phyloP scores from a whole-genome alignment of 352 stramenopile genomes.

The Pythium myriotylum region DNA sequence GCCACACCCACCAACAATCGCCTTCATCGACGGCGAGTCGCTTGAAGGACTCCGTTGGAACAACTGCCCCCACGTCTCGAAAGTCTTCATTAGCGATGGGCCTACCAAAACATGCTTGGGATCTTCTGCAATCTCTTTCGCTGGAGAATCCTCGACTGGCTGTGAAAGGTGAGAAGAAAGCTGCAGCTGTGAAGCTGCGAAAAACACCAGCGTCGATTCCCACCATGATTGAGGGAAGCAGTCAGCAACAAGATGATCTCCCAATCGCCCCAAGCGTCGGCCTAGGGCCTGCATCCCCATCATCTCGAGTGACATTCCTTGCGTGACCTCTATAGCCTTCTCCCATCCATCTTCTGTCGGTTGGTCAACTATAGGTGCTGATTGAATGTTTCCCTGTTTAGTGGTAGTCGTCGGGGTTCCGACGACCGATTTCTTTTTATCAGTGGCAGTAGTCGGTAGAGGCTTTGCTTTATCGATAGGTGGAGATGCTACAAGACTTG shows the following conservation, averaged over 20 bases:
- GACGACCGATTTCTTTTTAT: constrained; percentile 23
- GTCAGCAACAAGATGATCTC: constrained; percentile 16
- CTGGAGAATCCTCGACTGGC: not conserved
- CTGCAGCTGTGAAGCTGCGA: constrained; percentile 4
- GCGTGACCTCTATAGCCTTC: constrained; percentile 15
- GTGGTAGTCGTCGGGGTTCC: not conserved
- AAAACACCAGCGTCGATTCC: constrained; percentile 30
- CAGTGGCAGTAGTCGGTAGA: not conserved
- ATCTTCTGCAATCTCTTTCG: not conserved
- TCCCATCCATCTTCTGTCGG: not conserved
- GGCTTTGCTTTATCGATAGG: constrained; percentile 22
- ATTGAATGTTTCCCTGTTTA: not conserved
- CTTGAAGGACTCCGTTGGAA: constrained; percentile 28
- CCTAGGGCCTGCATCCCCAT: constrained; percentile 22
- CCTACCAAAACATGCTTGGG: constrained; percentile 25
- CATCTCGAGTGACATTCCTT: constrained; percentile 30
- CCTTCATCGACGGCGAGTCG: constrained; percentile 24
- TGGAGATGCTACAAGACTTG: not conserved
- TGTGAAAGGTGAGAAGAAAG: not conserved
- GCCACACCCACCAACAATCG: constrained; percentile 55
- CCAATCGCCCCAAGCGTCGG: constrained; percentile 11
- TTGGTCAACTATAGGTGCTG: not conserved
- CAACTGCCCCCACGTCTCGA: constrained; percentile 32
- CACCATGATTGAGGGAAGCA: constrained; percentile 29
- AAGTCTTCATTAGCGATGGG: constrained; percentile 16